Percentiles rank a stretch among this genome's conserved stretches.
Evolutionary conservation across 495 filamentous ascomycete genomes (phyloP).

Genomic region (Penicillium psychrofluorescens): DNA sequence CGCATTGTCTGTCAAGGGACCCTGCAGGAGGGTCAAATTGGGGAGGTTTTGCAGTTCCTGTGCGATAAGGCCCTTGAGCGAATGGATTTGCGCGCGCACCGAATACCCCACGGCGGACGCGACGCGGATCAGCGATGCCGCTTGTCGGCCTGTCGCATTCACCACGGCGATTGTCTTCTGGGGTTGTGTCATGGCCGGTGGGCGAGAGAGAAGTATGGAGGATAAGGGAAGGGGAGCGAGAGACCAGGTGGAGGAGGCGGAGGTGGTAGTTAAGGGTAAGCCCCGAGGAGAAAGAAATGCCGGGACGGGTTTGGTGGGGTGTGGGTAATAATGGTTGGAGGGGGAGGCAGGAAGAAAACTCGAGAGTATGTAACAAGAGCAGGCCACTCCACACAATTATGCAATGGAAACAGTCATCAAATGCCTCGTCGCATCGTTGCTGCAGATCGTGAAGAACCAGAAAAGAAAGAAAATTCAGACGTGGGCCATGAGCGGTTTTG

Average conservation of each 20-base stretch:
- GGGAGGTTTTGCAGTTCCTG: conserved; percentile 72
- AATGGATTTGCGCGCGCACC: conserved; percentile 82
- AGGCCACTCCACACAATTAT: conserved; percentile 6
- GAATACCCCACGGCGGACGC: conserved; percentile 86
- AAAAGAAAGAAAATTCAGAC: conserved; percentile 4
- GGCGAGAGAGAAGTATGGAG: neutral
- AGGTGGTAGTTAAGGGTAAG: neutral
- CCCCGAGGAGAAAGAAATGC: neutral
- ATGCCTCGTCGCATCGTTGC: conserved; percentile 11
- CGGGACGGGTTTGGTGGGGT: conserved; percentile 2
- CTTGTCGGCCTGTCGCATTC: conserved; percentile 88
- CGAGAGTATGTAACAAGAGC: conserved; percentile 24
- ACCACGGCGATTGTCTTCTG: conserved; percentile 83
- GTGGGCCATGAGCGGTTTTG: neutral
- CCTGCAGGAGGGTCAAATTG: conserved; percentile 77
- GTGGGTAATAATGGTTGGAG: conserved; percentile 4
- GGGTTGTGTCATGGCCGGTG: conserved; percentile 32
- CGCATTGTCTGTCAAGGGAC: conserved; percentile 66
- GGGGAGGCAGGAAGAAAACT: conserved; percentile 15
- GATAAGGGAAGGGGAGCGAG: conserved; percentile 1
- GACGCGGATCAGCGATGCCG: conserved; percentile 86
- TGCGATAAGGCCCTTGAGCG: conserved; percentile 72
- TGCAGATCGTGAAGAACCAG: conserved; percentile 5
- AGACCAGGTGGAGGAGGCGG: neutral
- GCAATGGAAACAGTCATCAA: conserved; percentile 23